Evolutionary conservation across 208 protist genomes (phyloP), one percentile per base, ranked within the genome.

Genomic region (Leishmania mexicana): DNA sequence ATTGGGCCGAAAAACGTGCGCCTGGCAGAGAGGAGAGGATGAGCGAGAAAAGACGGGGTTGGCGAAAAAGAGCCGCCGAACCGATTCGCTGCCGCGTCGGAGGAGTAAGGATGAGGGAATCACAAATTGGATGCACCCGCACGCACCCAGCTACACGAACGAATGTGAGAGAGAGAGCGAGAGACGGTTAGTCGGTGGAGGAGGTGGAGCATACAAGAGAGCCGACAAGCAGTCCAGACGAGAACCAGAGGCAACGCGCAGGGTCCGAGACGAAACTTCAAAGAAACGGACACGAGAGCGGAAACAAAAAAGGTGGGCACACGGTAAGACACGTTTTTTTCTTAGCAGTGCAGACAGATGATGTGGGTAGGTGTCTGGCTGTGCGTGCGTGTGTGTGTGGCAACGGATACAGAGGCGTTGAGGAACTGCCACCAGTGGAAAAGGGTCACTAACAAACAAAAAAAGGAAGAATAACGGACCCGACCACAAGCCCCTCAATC

Each of bases 21-120:
- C 2, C 40, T 53, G 13, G 11, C 24, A 74, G 45, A 85, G 79
- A 71, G 67, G 62, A 38, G 62, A 40, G 65, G 58, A 68, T 85
- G 84, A 10, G 76, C n/a, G 70, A 74, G 71, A 54, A 7, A 72
- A 70, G 40, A 54, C n/a, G 62, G 10, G 35, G 42, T 60, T 10
- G n/a, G 53, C 38, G 47, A 62, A 1, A 51, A 31, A 35, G 49
- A 28, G 40, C 68, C 19, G 40, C 51, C 10, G 51, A 21, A 54
- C 51, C 51, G 51, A 40, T 68, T 19, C 17, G 62, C 62, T 40
- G 62, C 31, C 31, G 40, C 62, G 31, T 35, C 31, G 62, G 62
- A 68, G 15, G 62, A 60, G 21, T n/a, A 65, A 67, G 24, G 75
- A 76, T 58, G 21, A 75, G 53, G 8, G 35, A 78, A 24, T 70